Base-by-base conservation (phyloP, 768 basidiomycete genomes). In the Nidularia pulvinata region DNA sequence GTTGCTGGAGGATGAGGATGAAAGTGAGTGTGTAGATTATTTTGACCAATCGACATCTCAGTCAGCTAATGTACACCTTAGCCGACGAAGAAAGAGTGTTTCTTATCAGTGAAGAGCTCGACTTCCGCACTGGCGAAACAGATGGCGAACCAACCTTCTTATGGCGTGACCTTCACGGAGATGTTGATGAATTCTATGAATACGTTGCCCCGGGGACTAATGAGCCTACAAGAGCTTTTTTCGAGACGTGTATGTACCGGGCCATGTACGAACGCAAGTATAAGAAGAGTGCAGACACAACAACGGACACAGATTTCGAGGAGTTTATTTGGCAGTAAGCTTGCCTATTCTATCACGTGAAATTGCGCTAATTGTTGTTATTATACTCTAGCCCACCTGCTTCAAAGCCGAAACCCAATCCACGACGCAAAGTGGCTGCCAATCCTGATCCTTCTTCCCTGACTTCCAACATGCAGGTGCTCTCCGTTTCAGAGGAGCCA, bases 261-360 rank as follows among this genome's bases (percentile, higher is more conserved):
- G 96, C 96, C 54, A 94, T 98, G 86, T 98, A 89, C 69, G 97
- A 99, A 66, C 84, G 95, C 71, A 95, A 95, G 74, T 88, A 89
- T 75, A 86, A 79, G 61, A 75, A 60, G 49, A 84, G 82, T 59
- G 90, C 91, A 9, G 87, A 91, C 51, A 81, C 77, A 55, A 80
- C 87, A 14, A 69, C 67, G 33, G 89, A 93, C 60, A 69, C 76
- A 1, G 85, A 90, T 33, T 73, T 98, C 35, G 82, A 88, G 33
- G 83, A 91, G 62, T 92, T 98, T 63, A 83, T 90, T 19, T 90
- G 87, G 82, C 80, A 80, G 91, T 94, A 61, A 69, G 89, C 80
- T 22, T 16, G n/a, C 48, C 33, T 34, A 34, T 37, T 45, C 33
- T 10, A 43, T 52, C n/a, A 22, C 7, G 22, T 35, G 10, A 16